Percentiles rank a stretch among this genome's conserved stretches.
Evolutionary conservation across 192 early-diverging fungal genomes (phyloP).

Genomic region (Linnemannia schmuckeri): DNA sequence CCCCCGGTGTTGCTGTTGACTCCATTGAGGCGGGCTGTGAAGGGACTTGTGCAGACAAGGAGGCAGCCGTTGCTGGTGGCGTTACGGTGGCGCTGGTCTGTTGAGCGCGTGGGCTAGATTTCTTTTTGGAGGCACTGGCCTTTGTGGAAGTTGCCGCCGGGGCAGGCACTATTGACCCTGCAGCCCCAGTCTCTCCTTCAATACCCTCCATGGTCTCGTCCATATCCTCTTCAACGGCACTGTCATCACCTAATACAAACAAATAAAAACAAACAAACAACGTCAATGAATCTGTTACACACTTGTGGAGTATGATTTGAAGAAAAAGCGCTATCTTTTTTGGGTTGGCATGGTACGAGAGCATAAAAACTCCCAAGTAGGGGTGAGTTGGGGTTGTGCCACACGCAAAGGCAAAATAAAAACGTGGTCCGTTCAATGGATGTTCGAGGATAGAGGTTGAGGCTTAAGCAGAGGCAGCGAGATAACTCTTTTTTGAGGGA

Average conservation of each 20-base stretch:
- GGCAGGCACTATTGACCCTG: not conserved
- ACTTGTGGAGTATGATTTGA: not conserved
- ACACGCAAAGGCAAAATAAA: not conserved
- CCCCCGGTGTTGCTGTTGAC: not conserved
- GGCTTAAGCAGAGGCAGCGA: too few relatives aligned
- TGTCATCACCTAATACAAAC: constrained; percentile 3
- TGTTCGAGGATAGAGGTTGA: not conserved
- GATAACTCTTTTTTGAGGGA: not conserved
- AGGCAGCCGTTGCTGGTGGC: not conserved
- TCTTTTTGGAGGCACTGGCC: constrained; percentile 3
- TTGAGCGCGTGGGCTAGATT: not conserved
- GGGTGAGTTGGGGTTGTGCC: not conserved
- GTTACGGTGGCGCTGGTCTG: not conserved
- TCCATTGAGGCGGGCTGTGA: not conserved
- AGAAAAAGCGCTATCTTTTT: not conserved
- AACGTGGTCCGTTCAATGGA: not conserved
- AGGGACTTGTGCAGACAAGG: not conserved
- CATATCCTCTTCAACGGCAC: constrained; percentile 9
- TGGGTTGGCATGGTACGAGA: not conserved
- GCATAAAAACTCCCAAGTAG: not conserved
- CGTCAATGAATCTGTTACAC: not conserved
- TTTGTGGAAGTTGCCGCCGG: not conserved
- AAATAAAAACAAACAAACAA: not conserved
- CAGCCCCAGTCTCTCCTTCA: constrained; percentile 2
- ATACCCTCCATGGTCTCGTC: constrained; percentile 4